phyloP scores from a whole-genome alignment of 1,284 basidiomycete genomes.

The Apiotrichum brassicae region DNA sequence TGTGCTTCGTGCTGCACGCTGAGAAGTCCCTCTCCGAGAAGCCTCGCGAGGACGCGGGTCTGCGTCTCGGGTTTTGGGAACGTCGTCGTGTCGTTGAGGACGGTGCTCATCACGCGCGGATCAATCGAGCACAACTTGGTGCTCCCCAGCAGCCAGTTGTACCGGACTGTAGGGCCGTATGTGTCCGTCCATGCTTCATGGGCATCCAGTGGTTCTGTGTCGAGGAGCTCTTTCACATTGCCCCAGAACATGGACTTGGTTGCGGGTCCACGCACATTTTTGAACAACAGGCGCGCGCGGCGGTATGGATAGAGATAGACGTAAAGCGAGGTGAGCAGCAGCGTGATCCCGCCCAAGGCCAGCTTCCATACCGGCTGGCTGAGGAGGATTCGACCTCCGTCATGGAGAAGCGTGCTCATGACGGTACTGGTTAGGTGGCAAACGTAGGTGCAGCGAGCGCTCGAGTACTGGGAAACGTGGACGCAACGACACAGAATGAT shows the following conservation, averaged over 20 bases:
- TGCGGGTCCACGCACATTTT: slow-evolving; percentile 19
- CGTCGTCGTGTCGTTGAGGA: slow-evolving; percentile 57
- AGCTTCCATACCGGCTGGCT: background rate
- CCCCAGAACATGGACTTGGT: slow-evolving; percentile 19
- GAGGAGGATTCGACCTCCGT: no score
- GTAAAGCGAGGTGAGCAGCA: slow-evolving; percentile 1
- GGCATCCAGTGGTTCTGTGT: slow-evolving; percentile 8
- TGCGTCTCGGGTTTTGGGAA: slow-evolving; percentile 63
- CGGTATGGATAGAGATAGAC: slow-evolving; percentile 10
- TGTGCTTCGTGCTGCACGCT: slow-evolving; percentile 52
- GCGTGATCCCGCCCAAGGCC: background rate
- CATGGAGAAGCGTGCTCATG: no score
- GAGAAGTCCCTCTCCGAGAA: slow-evolving; percentile 40
- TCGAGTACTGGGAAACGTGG: no score
- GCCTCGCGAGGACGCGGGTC: slow-evolving; percentile 51
- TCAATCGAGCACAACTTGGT: slow-evolving; percentile 57
- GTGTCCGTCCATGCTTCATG: slow-evolving; percentile 22
- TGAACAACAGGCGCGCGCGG: background rate
- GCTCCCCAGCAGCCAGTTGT: slow-evolving; percentile 14
- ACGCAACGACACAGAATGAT: no score
- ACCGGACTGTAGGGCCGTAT: slow-evolving; percentile 25
- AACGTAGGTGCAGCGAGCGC: no score
- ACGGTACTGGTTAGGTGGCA: no score
- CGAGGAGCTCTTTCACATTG: slow-evolving; percentile 15
- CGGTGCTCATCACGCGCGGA: slow-evolving; percentile 56